These are phyloP conservation scores for Fusarium newnesense DNA, from an alignment of 2,329 filamentous ascomycete genomes.

Conservation along the genomic window DNA sequence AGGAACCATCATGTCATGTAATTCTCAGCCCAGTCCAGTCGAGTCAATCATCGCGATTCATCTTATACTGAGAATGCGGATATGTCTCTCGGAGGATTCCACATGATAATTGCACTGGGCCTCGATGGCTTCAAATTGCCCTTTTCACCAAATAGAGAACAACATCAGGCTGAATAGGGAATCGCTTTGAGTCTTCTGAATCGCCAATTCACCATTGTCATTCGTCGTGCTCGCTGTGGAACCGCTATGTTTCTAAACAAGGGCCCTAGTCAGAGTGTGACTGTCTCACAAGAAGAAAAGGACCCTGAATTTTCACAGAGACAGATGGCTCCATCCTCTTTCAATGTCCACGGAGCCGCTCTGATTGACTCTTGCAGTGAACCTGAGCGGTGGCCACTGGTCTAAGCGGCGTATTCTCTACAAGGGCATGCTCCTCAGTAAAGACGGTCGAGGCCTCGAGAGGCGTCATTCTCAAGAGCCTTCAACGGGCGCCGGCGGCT, in stretches of 20 bases:
- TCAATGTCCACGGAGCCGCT: conserved; percentile 29
- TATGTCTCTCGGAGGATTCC: conserved; percentile 17
- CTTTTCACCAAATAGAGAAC: conserved; percentile 1
- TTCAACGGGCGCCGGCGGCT: conserved; percentile 29
- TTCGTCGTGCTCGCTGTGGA: conserved; percentile 35
- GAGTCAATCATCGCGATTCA: conserved; percentile 14
- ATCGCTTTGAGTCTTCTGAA: conserved; percentile 22
- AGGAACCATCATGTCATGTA: conserved; percentile 26
- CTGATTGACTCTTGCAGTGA: conserved; percentile 5
- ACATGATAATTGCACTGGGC: conserved; percentile 5
- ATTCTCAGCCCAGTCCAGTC: neutral
- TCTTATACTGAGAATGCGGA: conserved; percentile 11
- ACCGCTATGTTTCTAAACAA: conserved; percentile 38
- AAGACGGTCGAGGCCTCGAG: conserved; percentile 16
- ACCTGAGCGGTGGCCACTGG: conserved; percentile 12
- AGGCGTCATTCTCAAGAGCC: conserved; percentile 10
- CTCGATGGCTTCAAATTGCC: conserved; percentile 15
- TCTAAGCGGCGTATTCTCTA: conserved; percentile 2
- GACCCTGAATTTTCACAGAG: conserved; percentile 35
- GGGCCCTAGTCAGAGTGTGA: conserved; percentile 28
- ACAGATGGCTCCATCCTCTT: conserved; percentile 9
- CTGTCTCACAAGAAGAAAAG: conserved; percentile 41
- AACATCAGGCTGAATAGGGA: conserved; percentile 7
- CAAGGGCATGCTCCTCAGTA: conserved; percentile 30
- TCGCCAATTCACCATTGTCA: conserved; percentile 24